Conservation (phyloP, 345 rosid species). For the Acer saccharum region DNA sequence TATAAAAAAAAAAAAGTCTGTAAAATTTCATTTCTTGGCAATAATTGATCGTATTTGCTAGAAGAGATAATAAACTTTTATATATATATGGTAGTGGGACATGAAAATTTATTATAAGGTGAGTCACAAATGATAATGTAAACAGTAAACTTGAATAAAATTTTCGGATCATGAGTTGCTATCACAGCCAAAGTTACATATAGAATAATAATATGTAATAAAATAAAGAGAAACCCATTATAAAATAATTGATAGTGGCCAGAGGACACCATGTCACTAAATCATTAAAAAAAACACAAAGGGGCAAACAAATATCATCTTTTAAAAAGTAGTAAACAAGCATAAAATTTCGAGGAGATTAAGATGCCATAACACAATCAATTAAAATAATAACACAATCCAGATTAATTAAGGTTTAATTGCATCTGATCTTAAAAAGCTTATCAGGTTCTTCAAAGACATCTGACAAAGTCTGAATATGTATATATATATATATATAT, state of each 20-base stretch:
- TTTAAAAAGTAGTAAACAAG: slow-evolving; percentile 2
- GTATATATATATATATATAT: not conserved
- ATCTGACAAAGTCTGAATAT: slow-evolving; percentile 22
- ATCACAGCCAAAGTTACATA: slow-evolving; percentile 5
- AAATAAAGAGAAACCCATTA: too few species aligned
- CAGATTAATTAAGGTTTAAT: not conserved
- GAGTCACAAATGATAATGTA: not conserved
- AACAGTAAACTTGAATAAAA: not conserved
- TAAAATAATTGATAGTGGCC: slow-evolving; percentile 21
- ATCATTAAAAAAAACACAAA: slow-evolving; percentile 7
- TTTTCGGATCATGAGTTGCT: not conserved
- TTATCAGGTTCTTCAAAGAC: slow-evolving; percentile 23
- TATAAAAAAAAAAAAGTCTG: too few species aligned
- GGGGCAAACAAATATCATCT: slow-evolving; percentile 16
- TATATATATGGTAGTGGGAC: not conserved
- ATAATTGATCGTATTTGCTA: not conserved
- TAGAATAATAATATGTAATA: not conserved
- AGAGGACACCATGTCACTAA: slow-evolving; percentile 13
- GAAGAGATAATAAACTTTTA: not conserved
- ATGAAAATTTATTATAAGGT: not conserved
- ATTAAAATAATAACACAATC: not conserved
- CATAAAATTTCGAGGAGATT: slow-evolving; percentile 42
- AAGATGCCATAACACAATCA: slow-evolving; percentile 40
- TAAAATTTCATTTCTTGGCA: too few species aligned
- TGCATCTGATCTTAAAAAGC: slow-evolving; percentile 17